Conservation (phyloP, 2,329 filamentous ascomycete genomes). For the Neonectria punicea region DNA sequence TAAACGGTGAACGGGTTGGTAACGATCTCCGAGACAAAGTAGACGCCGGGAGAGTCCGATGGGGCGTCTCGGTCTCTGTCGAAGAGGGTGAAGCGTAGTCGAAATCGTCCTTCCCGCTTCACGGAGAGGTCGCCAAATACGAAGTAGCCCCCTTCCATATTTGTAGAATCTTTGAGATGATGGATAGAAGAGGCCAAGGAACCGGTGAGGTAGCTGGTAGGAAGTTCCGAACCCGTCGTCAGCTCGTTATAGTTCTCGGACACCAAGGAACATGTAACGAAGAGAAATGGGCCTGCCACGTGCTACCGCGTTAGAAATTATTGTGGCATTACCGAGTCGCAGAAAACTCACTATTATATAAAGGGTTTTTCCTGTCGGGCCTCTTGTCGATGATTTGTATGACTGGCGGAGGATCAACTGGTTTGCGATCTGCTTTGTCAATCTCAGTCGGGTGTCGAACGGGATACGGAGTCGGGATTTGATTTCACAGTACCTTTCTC, state of each 20-base stretch:
- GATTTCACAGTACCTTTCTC: constrained; percentile 20
- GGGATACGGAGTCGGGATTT: not conserved
- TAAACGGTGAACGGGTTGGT: constrained; percentile 74
- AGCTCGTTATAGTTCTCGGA: constrained; percentile 55
- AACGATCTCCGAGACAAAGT: constrained; percentile 47
- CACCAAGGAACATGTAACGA: constrained; percentile 58
- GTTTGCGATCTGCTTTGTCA: constrained; percentile 74
- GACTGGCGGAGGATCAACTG: constrained; percentile 88
- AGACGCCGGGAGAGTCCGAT: constrained; percentile 29
- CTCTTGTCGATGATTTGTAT: constrained; percentile 67
- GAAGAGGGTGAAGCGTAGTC: constrained; percentile 81
- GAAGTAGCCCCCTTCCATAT: constrained; percentile 85
- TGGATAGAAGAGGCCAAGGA: constrained; percentile 84
- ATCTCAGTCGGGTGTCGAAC: not conserved
- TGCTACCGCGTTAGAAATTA: constrained; percentile 35
- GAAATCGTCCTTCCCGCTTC: constrained; percentile 76
- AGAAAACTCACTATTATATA: constrained; percentile 38
- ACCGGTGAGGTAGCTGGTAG: constrained; percentile 69
- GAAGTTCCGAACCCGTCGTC: constrained; percentile 44
- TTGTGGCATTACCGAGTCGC: not conserved
- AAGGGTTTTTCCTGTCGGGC: constrained; percentile 30
- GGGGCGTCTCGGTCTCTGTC: constrained; percentile 47
- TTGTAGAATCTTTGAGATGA: constrained; percentile 80
- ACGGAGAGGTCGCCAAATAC: constrained; percentile 91
- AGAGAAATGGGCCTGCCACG: constrained; percentile 57